Evolutionary conservation across 495 filamentous ascomycete species (phyloP).

Genomic region (Penicillium paradoxum): DNA sequence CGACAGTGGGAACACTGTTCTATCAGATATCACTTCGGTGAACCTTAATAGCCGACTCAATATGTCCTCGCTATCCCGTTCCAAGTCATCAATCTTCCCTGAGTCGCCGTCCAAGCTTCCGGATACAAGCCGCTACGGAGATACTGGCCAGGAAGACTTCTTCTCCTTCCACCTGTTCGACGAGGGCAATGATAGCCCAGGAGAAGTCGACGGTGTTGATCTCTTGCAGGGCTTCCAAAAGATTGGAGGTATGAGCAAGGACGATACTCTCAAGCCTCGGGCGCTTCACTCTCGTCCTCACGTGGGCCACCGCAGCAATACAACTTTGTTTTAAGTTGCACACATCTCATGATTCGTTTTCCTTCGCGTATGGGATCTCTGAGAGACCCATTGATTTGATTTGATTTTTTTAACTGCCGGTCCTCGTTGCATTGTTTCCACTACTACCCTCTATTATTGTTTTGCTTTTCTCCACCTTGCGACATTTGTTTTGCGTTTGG

Average conservation of each 20-base stretch:
- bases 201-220: constrained; percentile 68
- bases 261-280: constrained; percentile 26
- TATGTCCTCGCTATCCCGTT: constrained; percentile 30
- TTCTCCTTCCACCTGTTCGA: constrained; percentile 57
- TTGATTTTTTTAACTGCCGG: neutral
- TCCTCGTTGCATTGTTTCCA: constrained; percentile 2
- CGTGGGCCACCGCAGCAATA: constrained; percentile 38
- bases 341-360: neutral
- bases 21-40: constrained; percentile 60
- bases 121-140: constrained; percentile 53
- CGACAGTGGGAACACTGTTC: constrained; percentile 47
- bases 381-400: constrained; percentile 1
- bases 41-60: constrained; percentile 47
- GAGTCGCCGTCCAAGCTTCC: constrained; percentile 44
- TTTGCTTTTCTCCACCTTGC: constrained; percentile 4
- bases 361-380: neutral
- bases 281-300: constrained; percentile 35
- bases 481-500: constrained; percentile 13
- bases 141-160: constrained; percentile 54
- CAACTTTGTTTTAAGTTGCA: constrained; percentile 36
- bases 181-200: constrained; percentile 45
- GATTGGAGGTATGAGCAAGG: constrained; percentile 58
- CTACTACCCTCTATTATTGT: constrained; percentile 5
- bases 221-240: constrained; percentile 86
- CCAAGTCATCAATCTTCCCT: constrained; percentile 42